Evolutionary conservation across 768 basidiomycete genomes (phyloP).

Genomic region (Agrocybe pediades): DNA sequence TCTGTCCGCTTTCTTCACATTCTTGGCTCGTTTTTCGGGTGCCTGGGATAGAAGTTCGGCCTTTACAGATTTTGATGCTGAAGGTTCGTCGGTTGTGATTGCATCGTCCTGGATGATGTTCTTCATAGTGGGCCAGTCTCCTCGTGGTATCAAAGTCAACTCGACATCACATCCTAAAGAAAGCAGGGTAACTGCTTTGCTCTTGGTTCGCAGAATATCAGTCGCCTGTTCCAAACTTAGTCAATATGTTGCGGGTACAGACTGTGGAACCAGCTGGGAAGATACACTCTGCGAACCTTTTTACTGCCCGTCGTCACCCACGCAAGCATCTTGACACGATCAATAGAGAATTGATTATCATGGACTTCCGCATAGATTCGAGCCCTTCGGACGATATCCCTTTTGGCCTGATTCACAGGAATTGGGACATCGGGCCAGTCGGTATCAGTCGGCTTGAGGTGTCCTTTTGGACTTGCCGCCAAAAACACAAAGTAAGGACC

Average conservation of each 20-base stretch:
- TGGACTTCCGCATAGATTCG: conserved; percentile 35
- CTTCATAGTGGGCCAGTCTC: conserved; percentile 4
- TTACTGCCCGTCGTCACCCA: conserved; percentile 43
- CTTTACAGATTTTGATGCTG: neutral
- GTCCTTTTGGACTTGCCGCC: conserved; percentile 6
- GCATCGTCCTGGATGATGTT: neutral
- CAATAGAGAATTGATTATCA: conserved; percentile 27
- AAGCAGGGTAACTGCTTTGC: conserved; percentile 30
- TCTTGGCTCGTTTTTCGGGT: conserved; percentile 1
- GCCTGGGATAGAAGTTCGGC: neutral
- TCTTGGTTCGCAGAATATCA: conserved; percentile 26
- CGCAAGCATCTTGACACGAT: conserved; percentile 36
- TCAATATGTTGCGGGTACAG: neutral
- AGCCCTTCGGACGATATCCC: conserved; percentile 31
- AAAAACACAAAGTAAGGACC: conserved; percentile 34
- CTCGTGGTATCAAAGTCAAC: conserved; percentile 26
- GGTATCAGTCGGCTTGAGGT: conserved; percentile 3
- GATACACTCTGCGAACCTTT: conserved; percentile 26
- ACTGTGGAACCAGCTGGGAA: neutral
- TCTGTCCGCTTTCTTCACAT: conserved; percentile 10
- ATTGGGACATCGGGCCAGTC: conserved; percentile 25
- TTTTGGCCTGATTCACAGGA: conserved; percentile 26
- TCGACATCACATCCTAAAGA: conserved; percentile 40
- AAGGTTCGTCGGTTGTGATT: neutral
- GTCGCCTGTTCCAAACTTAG: conserved; percentile 18